Evolutionary conservation across 129 eudicot genomes (phyloP), one percentile per base, ranked within the genome.

Genomic region (Ambrosia trifida): DNA sequence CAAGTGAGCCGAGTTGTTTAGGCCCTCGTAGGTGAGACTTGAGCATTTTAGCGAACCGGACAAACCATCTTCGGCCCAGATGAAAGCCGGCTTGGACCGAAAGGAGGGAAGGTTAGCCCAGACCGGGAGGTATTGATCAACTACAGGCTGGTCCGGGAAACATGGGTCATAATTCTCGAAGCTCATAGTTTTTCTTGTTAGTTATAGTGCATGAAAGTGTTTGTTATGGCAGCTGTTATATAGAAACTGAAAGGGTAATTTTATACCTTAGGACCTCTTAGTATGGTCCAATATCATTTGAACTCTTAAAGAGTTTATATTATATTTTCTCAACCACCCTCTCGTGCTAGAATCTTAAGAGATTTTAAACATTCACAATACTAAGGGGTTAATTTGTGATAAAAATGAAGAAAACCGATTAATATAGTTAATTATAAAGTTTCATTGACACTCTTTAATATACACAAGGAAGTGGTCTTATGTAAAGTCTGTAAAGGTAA

Each of bases 111-210:
- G 84, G 36, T 43, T 83, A 69, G 88, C 84, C 96, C 96, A 90
- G 24, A 87, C 76, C 10, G 88, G 91, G 72, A 90, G 96, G 83
- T 90, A 90, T 1, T 50, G 88, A 78, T 90, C 96, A 4, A 90
- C 96, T 58, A 87, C 96, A 0, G 85, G 91, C 66, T 85, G 94
- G 75, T 90, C 96, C 0, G 96, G 96, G 78, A 80, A 90, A 72
- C 35, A 82, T 50, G 88, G 93, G 52, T 90, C 91, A 67, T 90
- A 90, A 68, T 90, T 90, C 47, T 90, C 96, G 63, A 36, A 40
- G 57, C 76, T 79, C 89, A 85, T 89, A 19, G 45, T 20, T 36
- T 75, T 51, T 70, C 53, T 71, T 47, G 66, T 62, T 67, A 40
- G 62, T 70, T 40, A 31, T 60, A 28, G n/a, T 74, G 63, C 47